Conservation (phyloP, 75 land plant genomes). For the Cryptomeria japonica region DNA sequence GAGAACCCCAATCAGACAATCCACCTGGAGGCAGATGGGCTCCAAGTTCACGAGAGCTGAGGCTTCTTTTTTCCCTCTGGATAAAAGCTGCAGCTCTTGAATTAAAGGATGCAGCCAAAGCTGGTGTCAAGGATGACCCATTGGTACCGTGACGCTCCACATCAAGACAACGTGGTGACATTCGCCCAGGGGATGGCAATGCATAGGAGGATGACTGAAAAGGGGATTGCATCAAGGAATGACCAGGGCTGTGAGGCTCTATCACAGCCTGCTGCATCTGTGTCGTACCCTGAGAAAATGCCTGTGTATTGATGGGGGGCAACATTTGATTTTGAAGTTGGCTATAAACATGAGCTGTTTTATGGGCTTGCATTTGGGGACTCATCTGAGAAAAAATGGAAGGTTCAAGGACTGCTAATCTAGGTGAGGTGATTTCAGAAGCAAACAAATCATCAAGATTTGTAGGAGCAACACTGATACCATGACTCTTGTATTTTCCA, state of each 20-base stretch:
- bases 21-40: constrained; percentile 9
- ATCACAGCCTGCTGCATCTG: constrained; percentile 13
- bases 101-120: constrained; percentile 9
- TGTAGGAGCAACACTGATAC: constrained; percentile 35
- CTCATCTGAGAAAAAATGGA: constrained; percentile 45
- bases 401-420: constrained; percentile 35
- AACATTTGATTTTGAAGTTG: constrained; percentile 60
- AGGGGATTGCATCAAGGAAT: constrained; percentile 37
- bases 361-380: constrained; percentile 33
- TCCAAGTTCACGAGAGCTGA: constrained; percentile 54
- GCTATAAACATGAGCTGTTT: constrained; percentile 43
- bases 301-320: constrained; percentile 58
- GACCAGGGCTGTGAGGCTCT: constrained; percentile 18
- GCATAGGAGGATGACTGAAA: constrained; percentile 28
- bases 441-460: constrained; percentile 82
- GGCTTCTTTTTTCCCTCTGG: constrained; percentile 52
- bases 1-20: constrained; percentile 67
- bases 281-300: constrained; percentile 41
- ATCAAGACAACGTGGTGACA: constrained; percentile 61
- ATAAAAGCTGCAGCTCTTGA: constrained; percentile 29
- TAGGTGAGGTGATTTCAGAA: constrained; percentile 60
- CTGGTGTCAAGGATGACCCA: constrained; percentile 37
- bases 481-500: constrained; percentile 29
- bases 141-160: background rate
- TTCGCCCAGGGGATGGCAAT: constrained; percentile 54